These are phyloP conservation scores for Cercophora samala DNA, from an alignment of 495 filamentous ascomycete species.

Conservation along the genomic window DNA sequence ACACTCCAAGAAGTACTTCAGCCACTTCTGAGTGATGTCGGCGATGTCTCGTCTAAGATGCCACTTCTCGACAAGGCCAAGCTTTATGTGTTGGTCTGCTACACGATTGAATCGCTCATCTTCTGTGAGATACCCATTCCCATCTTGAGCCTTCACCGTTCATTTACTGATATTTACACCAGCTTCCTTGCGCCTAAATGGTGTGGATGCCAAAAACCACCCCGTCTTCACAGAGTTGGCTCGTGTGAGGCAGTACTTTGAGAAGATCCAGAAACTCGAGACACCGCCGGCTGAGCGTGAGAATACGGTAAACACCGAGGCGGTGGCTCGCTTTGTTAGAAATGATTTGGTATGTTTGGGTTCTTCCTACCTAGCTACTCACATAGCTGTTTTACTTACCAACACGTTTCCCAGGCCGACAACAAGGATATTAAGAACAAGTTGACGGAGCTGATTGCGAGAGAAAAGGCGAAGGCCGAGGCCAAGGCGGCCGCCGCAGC, in stretches of 20 bases:
- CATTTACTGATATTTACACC: constrained; percentile 29
- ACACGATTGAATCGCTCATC: constrained; percentile 85
- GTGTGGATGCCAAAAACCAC: constrained; percentile 75
- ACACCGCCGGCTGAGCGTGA: constrained; percentile 52
- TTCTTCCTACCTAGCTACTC: neutral
- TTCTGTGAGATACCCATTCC: constrained; percentile 60
- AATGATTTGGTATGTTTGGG: constrained; percentile 61
- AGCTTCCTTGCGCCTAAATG: constrained; percentile 80
- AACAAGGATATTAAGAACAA: constrained; percentile 39
- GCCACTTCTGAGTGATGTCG: constrained; percentile 61
- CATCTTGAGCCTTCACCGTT: neutral
- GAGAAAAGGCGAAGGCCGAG: constrained; percentile 44
- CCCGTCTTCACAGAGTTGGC: constrained; percentile 79
- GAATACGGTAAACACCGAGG: constrained; percentile 70
- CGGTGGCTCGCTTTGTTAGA: constrained; percentile 75
- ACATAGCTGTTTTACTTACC: constrained; percentile 9
- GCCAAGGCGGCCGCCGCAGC: constrained; percentile 31
- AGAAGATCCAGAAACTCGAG: constrained; percentile 74
- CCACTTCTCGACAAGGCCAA: constrained; percentile 93
- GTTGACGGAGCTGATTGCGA: constrained; percentile 45
- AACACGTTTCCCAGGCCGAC: constrained; percentile 29
- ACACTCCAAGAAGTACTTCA: constrained; percentile 68
- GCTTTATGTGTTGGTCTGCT: constrained; percentile 76
- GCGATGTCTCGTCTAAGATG: constrained; percentile 68
- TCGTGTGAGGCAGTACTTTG: constrained; percentile 83